Conservation (phyloP, 345 rosid species). For the Rhodamnia argentea region DNA sequence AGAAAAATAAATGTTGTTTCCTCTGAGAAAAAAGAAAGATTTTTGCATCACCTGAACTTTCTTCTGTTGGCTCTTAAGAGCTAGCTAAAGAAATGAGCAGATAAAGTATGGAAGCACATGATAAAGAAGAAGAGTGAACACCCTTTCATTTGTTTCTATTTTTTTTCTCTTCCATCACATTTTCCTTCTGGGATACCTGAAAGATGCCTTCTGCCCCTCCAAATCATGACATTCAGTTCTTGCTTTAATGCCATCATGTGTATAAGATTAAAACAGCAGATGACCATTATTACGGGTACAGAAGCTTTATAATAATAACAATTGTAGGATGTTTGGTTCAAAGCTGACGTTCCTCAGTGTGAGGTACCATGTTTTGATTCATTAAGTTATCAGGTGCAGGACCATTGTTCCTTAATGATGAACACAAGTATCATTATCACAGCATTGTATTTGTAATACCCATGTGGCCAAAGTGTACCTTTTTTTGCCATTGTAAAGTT, state of each 20-base stretch:
- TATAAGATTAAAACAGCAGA: background rate
- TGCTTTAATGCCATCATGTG: background rate
- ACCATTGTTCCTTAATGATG: background rate
- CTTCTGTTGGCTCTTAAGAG: background rate
- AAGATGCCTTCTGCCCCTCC: background rate
- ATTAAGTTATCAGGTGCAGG: background rate
- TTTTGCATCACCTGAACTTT: background rate
- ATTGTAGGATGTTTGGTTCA: background rate
- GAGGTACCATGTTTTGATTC: background rate
- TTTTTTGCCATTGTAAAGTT: background rate
- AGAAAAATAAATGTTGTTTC: background rate
- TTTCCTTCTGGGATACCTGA: background rate
- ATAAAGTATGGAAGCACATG: background rate
- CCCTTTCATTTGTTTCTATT: background rate
- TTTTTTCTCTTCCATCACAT: background rate
- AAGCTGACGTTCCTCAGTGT: background rate
- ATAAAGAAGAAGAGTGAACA: background rate
- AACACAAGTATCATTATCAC: background rate
- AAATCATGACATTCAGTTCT: background rate
- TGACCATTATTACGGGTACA: background rate
- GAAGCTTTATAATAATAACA: background rate
- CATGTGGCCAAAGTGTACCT: background rate
- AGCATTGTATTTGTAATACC: background rate
- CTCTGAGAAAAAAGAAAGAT: background rate
- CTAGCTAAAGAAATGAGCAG: background rate